Conservation (phyloP, 441 rosid genomes). For the Capsella rubella region DNA sequence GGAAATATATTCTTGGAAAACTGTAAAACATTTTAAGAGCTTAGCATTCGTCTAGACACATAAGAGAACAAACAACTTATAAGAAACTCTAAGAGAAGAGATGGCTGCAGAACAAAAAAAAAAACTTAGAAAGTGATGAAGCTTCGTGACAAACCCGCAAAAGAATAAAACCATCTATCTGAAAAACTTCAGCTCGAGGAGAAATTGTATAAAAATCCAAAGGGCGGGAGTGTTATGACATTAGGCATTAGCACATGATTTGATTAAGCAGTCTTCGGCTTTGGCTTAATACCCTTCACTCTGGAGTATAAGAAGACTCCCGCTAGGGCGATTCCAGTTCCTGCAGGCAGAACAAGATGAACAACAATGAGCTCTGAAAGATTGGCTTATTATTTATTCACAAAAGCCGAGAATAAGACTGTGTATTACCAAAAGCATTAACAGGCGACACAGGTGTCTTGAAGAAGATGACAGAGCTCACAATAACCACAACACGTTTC, state of each 20-base stretch:
- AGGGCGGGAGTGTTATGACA: not conserved
- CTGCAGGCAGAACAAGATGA: constrained; percentile 47
- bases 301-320: constrained; percentile 96
- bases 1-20: too few species aligned
- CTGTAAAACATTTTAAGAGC: not conserved
- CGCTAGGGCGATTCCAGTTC: constrained; percentile 90
- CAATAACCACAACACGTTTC: constrained; percentile 98
- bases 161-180: constrained; percentile 36
- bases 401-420: constrained; percentile 1
- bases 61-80: constrained; percentile 5
- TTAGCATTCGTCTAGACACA: constrained; percentile 1
- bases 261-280: constrained; percentile 75
- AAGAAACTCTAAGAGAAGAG: constrained; percentile 12
- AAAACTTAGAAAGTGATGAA: constrained; percentile 25
- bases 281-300: constrained; percentile 90
- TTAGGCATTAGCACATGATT: constrained; percentile 25
- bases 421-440: constrained; percentile 75
- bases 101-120: constrained; percentile 6
- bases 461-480: constrained; percentile 96
- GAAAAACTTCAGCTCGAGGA: constrained; percentile 28
- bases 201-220: constrained; percentile 23
- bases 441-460: constrained; percentile 80
- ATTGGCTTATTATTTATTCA: not conserved
- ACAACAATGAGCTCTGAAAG: constrained; percentile 35
- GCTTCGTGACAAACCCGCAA: constrained; percentile 27